Evolutionary conservation across 2,329 filamentous ascomycete genomes (phyloP).

Genomic region (Calonectria pseudoreteaudii): DNA sequence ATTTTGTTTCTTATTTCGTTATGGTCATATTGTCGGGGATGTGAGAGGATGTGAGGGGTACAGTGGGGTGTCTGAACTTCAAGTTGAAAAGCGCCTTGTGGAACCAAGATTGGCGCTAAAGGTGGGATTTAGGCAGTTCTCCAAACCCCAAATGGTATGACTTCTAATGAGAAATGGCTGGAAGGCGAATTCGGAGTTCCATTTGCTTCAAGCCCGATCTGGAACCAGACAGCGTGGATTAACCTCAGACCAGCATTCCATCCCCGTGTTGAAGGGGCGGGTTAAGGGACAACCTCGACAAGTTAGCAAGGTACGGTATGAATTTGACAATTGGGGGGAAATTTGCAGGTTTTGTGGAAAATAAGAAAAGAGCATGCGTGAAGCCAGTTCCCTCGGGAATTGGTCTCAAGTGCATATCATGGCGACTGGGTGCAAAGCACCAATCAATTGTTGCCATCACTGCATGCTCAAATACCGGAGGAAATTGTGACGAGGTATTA

Average conservation of each 20-base stretch:
- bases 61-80: background rate
- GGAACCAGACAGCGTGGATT: background rate
- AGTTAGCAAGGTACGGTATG: background rate
- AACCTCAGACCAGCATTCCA: background rate
- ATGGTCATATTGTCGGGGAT: too few species aligned
- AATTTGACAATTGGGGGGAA: background rate
- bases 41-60: background rate
- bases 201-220: background rate
- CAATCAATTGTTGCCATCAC: background rate
- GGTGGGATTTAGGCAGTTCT: background rate
- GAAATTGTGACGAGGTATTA: background rate
- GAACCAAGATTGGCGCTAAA: background rate
- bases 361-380: too few species aligned
- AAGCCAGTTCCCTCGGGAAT: background rate
- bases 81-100: background rate
- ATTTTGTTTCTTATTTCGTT: background rate
- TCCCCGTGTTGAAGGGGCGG: too few species aligned
- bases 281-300: background rate
- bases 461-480: background rate
- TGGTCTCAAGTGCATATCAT: background rate
- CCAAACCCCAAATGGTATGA: background rate
- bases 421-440: background rate
- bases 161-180: background rate
- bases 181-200: too few species aligned
- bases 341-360: background rate